Evolutionary conservation across 2,329 filamentous ascomycete genomes (phyloP).

Genomic region (Trichophyton equinum): DNA sequence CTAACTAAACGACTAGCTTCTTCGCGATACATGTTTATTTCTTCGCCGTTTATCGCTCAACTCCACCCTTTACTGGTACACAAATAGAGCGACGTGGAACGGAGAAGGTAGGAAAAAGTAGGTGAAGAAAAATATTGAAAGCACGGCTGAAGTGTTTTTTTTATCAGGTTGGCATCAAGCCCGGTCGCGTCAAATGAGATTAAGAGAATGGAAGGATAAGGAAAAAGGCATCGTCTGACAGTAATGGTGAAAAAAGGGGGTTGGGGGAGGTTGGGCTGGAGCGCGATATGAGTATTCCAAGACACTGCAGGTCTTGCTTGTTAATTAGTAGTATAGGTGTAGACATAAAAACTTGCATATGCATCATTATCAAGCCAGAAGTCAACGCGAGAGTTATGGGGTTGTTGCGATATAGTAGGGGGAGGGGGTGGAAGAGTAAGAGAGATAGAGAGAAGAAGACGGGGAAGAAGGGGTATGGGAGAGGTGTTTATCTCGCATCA

Average conservation of each 20-base stretch:
- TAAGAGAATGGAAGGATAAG: neutral
- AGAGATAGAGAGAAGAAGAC: neutral
- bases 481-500: neutral
- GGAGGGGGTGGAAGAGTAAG: neutral
- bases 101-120: neutral
- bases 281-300: neutral
- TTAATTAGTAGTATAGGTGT: neutral
- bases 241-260: neutral
- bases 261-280: neutral
- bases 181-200: neutral
- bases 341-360: neutral
- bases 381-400: neutral
- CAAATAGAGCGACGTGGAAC: neutral
- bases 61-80: too few species aligned
- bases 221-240: neutral
- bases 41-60: too few species aligned
- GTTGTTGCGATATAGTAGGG: neutral
- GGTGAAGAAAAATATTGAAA: neutral
- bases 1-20: too few species aligned
- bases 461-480: neutral
- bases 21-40: too few species aligned
- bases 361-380: conserved; percentile 2
- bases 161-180: neutral
- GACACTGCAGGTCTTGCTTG: neutral
- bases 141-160: neutral